Evolutionary conservation across 192 early-diverging fungal genomes (phyloP).

Genomic region (Rhizoclosmatium globosum): DNA sequence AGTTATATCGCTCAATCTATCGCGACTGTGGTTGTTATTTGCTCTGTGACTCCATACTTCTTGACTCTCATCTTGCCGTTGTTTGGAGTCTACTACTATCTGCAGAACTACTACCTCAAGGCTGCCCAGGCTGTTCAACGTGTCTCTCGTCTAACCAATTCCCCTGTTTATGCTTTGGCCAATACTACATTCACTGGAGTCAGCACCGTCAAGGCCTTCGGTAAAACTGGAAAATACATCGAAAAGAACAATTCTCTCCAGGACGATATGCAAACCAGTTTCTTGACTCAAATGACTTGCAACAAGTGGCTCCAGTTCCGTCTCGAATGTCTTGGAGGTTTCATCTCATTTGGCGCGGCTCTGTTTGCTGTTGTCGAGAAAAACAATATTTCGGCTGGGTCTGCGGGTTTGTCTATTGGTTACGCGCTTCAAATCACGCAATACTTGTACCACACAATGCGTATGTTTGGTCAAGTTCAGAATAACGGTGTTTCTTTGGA

Average conservation of each 20-base stretch:
- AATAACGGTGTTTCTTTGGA: constrained; percentile 48
- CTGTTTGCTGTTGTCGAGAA: constrained; percentile 58
- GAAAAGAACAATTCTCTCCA: constrained; percentile 51
- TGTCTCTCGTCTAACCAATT: constrained; percentile 73
- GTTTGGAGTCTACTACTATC: constrained; percentile 68
- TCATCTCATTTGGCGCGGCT: constrained; percentile 52
- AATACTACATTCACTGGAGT: constrained; percentile 62
- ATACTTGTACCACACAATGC: constrained; percentile 73
- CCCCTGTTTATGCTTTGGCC: constrained; percentile 79
- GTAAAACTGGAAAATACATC: constrained; percentile 37
- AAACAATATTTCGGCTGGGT: constrained; percentile 34
- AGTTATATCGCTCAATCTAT: constrained; percentile 45
- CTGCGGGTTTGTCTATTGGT: constrained; percentile 43
- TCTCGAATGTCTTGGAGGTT: constrained; percentile 76
- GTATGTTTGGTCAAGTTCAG: constrained; percentile 63
- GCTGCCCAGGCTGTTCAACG: constrained; percentile 81
- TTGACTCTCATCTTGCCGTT: constrained; percentile 71
- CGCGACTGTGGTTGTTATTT: constrained; percentile 64
- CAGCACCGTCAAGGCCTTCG: constrained; percentile 38
- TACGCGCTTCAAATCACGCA: constrained; percentile 66
- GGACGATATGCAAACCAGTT: constrained; percentile 74
- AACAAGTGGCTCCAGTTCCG: constrained; percentile 63
- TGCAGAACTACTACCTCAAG: constrained; percentile 53
- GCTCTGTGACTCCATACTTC: constrained; percentile 64
- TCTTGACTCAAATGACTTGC: constrained; percentile 58